A percentile compares a stretch with the other conserved stretches of the same genome.
Evolutionary conservation across 345 rosid genomes (phyloP).

Genomic region (Aquilaria yunnanensis): DNA sequence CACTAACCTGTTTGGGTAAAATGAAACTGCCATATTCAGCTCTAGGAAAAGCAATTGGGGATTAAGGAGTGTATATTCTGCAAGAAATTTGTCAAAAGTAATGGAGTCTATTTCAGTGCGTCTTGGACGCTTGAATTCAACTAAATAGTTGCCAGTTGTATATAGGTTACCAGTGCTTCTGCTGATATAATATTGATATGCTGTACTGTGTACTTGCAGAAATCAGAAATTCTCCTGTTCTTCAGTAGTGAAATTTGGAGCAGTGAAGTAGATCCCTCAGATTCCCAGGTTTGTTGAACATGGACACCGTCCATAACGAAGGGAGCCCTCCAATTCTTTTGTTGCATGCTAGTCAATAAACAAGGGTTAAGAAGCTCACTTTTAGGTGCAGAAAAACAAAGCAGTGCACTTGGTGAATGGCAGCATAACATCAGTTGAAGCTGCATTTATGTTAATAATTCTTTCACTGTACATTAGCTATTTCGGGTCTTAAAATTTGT

Average conservation of each 20-base stretch:
- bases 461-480: not conserved
- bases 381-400: not conserved
- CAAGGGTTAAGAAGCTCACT: not conserved
- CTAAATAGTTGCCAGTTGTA: no score
- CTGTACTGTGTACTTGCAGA: constrained; percentile 13
- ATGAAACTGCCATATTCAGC: no score
- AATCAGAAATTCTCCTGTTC: not conserved
- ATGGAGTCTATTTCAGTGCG: no score
- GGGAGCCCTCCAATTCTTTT: not conserved
- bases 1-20: no score
- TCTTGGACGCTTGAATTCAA: no score
- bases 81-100: no score
- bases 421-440: not conserved
- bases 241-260: not conserved
- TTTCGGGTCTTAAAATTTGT: not conserved
- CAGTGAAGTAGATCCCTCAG: not conserved
- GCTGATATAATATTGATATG: no score
- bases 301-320: not conserved
- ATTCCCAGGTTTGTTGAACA: not conserved
- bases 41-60: no score
- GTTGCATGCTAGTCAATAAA: not conserved
- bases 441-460: not conserved
- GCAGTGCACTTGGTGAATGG: constrained; percentile 7
- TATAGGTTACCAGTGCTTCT: no score
- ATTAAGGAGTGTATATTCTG: no score